Evolutionary conservation across 1,284 basidiomycete genomes (phyloP).

Genomic region (Moesziomyces antarcticus): DNA sequence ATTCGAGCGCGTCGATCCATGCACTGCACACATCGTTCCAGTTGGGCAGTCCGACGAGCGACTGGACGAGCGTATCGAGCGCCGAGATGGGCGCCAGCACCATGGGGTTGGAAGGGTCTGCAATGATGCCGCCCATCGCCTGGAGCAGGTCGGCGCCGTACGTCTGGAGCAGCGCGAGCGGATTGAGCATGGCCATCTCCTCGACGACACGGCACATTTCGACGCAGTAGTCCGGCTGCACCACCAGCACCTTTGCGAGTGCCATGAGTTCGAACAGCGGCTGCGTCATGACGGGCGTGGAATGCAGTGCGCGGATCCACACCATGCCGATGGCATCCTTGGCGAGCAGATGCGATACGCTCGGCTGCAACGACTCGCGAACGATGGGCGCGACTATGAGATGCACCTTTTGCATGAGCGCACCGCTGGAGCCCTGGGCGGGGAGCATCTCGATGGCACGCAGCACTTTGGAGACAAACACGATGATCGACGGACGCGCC

Average conservation of each 20-base stretch:
- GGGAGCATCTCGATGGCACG: conserved; percentile 54
- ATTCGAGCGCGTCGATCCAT: conserved; percentile 46
- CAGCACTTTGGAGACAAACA: conserved; percentile 61
- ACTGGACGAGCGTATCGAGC: conserved; percentile 56
- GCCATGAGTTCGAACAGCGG: conserved; percentile 57
- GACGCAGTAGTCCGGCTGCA: conserved; percentile 60
- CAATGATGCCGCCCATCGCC: conserved; percentile 51
- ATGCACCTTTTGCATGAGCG: conserved; percentile 52
- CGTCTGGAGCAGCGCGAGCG: conserved; percentile 51
- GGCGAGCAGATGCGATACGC: conserved; percentile 54
- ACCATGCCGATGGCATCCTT: conserved; percentile 63
- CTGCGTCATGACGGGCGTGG: conserved; percentile 54
- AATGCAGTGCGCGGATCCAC: conserved; percentile 60
- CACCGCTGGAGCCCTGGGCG: conserved; percentile 29
- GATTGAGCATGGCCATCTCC: conserved; percentile 58
- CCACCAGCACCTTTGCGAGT: conserved; percentile 47
- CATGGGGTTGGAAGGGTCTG: conserved; percentile 54
- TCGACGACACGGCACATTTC: conserved; percentile 61
- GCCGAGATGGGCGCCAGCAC: conserved; percentile 56
- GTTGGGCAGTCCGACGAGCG: conserved; percentile 40
- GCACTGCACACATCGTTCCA: conserved; percentile 34
- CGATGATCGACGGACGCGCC: conserved; percentile 59
- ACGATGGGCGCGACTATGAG: conserved; percentile 59
- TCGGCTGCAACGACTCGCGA: conserved; percentile 48
- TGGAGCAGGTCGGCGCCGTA: conserved; percentile 51